These are phyloP conservation scores for Trichophaea hybrida DNA, from an alignment of 2,329 filamentous ascomycete species.

Conservation along the genomic window DNA sequence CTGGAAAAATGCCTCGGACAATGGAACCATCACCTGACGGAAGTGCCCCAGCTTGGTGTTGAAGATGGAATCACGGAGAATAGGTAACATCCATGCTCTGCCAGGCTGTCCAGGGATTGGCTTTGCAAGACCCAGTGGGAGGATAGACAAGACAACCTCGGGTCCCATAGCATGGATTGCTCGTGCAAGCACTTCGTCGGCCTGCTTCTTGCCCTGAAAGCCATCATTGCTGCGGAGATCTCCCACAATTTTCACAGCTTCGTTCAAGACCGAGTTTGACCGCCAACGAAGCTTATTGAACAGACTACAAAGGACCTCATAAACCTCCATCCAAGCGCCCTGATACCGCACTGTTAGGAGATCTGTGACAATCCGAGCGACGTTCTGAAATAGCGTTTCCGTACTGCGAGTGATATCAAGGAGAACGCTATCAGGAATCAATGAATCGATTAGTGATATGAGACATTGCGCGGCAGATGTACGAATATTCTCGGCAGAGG, in stretches of 20 bases:
- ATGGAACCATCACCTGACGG: slow-evolving; percentile 66
- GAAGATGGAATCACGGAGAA: slow-evolving; percentile 75
- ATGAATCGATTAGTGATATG: slow-evolving; percentile 82
- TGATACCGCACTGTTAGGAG: slow-evolving; percentile 84
- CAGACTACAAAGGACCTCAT: slow-evolving; percentile 72
- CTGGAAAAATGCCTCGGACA: slow-evolving; percentile 84
- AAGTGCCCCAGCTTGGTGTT: slow-evolving; percentile 84
- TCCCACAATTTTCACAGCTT: slow-evolving; percentile 64
- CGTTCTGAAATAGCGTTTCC: slow-evolving; percentile 72
- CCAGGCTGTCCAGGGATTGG: slow-evolving; percentile 65
- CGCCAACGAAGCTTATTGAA: slow-evolving; percentile 80
- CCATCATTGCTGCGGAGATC: slow-evolving; percentile 77
- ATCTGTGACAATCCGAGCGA: slow-evolving; percentile 57
- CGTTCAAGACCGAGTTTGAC: slow-evolving; percentile 60
- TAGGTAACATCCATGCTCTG: slow-evolving; percentile 84
- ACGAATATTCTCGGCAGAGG: slow-evolving; percentile 80
- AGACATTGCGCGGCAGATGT: slow-evolving; percentile 90
- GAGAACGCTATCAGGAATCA: slow-evolving; percentile 68
- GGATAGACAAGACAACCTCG: slow-evolving; percentile 61
- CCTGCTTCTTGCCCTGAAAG: slow-evolving; percentile 88
- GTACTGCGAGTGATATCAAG: slow-evolving; percentile 83
- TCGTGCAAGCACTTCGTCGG: slow-evolving; percentile 75
- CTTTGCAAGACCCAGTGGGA: slow-evolving; percentile 73
- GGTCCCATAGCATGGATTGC: slow-evolving; percentile 85
- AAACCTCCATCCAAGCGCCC: slow-evolving; percentile 86